A percentile compares a stretch with the other conserved stretches of the same genome.
Evolutionary conservation across 2,329 filamentous ascomycete genomes (phyloP).

Genomic region (Sclerotinia subarctica): DNA sequence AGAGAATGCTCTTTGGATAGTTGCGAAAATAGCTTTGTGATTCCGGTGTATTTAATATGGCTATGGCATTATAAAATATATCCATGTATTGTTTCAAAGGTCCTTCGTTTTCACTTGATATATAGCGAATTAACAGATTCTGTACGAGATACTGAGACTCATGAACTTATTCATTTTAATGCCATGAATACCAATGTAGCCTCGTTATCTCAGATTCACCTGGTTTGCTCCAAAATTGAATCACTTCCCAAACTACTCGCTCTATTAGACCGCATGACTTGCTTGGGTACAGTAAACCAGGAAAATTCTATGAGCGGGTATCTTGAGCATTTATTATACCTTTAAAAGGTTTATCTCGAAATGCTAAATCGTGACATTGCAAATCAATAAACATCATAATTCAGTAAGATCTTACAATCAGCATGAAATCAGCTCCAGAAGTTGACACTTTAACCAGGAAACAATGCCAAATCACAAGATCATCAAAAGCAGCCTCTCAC

Average conservation of each 20-base stretch:
- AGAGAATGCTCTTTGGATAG: neutral
- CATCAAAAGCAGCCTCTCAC: too few relatives aligned
- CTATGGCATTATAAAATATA: neutral
- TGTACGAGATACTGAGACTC: neutral
- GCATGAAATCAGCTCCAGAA: neutral
- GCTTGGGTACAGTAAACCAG: too few relatives aligned
- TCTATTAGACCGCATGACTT: neutral
- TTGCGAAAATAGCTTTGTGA: neutral
- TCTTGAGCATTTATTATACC: accelerated
- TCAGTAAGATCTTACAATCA: neutral
- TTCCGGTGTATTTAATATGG: neutral
- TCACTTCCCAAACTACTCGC: neutral
- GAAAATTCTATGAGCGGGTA: neutral
- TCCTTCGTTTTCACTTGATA: neutral
- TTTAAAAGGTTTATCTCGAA: neutral
- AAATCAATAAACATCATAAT: neutral
- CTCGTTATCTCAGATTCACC: neutral
- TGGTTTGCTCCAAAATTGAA: neutral
- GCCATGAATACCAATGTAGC: neutral
- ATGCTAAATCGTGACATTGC: too few relatives aligned
- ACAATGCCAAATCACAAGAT: neutral
- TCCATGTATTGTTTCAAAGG: neutral
- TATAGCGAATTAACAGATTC: neutral
- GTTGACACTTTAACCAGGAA: neutral
- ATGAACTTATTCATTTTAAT: too few relatives aligned